Evolutionary conservation across 805 yeast genomes (phyloP).

Genomic region (Myxozyma sirexii): DNA sequence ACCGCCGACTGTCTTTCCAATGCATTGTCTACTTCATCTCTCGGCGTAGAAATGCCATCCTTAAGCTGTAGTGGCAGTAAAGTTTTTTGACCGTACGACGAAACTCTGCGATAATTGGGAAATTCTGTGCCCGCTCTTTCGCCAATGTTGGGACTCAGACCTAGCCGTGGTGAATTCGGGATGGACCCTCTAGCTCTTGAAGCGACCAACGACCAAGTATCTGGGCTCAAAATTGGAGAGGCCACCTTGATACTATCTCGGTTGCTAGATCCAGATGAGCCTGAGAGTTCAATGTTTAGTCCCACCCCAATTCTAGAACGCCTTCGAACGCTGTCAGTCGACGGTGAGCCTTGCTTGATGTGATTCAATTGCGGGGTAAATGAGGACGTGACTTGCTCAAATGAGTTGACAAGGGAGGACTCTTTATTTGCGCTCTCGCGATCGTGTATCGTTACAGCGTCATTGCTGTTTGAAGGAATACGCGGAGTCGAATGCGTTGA

Average conservation of each 20-base stretch:
- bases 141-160: not conserved
- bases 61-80: conserved; percentile 18
- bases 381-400: no score
- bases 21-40: not conserved
- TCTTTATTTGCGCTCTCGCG: no score
- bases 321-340: not conserved
- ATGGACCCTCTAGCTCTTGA: not conserved
- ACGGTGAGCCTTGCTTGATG: no score
- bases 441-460: no score
- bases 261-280: not conserved
- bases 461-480: not conserved
- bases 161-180: not conserved
- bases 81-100: conserved; percentile 23
- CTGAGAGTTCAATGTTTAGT: conserved; percentile 6
- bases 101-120: conserved; percentile 11
- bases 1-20: no score
- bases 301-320: conserved; percentile 18
- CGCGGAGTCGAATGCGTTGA: conserved; percentile 6
- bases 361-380: no score
- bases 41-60: conserved; percentile 12
- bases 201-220: not conserved
- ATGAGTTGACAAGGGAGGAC: no score
- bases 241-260: not conserved
- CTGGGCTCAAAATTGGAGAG: not conserved
- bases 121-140: not conserved